These are phyloP conservation scores for Colletotrichum zoysiae DNA, from an alignment of 2,329 filamentous ascomycete species.

Conservation along the genomic window DNA sequence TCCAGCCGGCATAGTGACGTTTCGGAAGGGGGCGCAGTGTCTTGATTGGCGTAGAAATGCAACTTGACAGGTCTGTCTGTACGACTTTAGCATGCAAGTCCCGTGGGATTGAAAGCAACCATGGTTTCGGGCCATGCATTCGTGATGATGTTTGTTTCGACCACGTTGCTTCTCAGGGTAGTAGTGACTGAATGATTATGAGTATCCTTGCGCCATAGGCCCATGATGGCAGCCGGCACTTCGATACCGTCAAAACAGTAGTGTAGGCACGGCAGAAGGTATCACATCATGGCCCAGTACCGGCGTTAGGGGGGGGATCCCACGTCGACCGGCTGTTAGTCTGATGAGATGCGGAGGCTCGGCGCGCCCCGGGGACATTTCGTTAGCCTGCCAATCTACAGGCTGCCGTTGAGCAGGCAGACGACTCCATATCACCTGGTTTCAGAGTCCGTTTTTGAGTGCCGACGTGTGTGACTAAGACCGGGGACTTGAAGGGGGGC, in stretches of 20 bases:
- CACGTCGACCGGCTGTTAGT: neutral
- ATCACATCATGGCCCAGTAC: neutral
- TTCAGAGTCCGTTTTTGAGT: conserved; percentile 8
- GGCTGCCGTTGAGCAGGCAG: neutral
- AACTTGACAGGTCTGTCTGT: neutral
- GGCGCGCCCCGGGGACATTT: neutral
- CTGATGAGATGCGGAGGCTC: neutral
- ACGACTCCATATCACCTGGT: conserved; percentile 3
- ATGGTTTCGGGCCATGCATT: neutral
- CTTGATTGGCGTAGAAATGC: neutral
- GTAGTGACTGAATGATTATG: neutral
- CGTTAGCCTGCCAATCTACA: neutral
- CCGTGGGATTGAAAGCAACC: neutral
- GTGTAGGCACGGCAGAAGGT: neutral
- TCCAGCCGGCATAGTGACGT: neutral
- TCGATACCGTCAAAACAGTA: neutral
- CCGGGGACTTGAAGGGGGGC: conserved; percentile 10
- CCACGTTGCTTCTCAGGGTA: neutral
- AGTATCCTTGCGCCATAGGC: neutral
- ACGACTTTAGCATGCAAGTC: neutral
- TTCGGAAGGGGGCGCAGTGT: neutral
- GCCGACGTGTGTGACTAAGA: conserved; percentile 9
- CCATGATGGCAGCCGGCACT: neutral
- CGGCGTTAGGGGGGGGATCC: neutral
- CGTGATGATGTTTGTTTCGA: neutral